Base-by-base conservation (phyloP, 1,284 basidiomycete species). In the Rhodotorula sp. region DNA sequence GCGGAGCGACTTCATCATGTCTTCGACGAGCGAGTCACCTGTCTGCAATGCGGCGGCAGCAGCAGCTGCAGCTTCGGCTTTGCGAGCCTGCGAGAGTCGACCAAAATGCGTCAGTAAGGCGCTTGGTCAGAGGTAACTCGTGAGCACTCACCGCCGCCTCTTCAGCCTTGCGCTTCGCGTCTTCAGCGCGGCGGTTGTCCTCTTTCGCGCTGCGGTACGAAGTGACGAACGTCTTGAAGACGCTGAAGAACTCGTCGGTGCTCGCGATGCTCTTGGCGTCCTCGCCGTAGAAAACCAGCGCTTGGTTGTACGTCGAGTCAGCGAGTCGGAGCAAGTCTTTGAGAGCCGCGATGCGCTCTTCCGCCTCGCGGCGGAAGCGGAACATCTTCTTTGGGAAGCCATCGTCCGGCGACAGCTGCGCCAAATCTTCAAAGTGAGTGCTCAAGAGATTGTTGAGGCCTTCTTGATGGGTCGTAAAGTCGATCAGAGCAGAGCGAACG, bases 191-290 rank as follows among this genome's bases (percentile, higher is more conserved):
- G 12, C 65, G 59, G 20, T 76, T 76, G 64, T 75, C 73, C 23
- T 71, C 69, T 15, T 66, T 62, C 18, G 73, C 75, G 21, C 63
- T 63, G 68, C 71, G 69, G 82, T 94, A 97, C 2, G 93, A 94
- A 0, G 90, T 93, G 34, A 93, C 87, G 78, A 97, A 97, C 3
- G 91, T 95, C 83, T 95, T 93, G 87, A 97, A 96, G 78, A 95
- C 89, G 23, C 89, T 92, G 82, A 93, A 97, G 83, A 97, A 97
- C 79, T 96, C 93, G 12, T 89, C 85, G 18, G 79, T 78, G 20
- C 73, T 67, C 15, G 77, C 72, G 57, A 74, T 78, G 48, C 77
- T 77, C 82, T 91, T 92, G 78, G 91, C 89, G 59, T 94, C 93
- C 81, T 97, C 94, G 29, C 93, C 93, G 79, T 92, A 97, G 80